Conservation (phyloP, 2,329 filamentous ascomycete genomes). For the Dothideomycetes sp. region DNA sequence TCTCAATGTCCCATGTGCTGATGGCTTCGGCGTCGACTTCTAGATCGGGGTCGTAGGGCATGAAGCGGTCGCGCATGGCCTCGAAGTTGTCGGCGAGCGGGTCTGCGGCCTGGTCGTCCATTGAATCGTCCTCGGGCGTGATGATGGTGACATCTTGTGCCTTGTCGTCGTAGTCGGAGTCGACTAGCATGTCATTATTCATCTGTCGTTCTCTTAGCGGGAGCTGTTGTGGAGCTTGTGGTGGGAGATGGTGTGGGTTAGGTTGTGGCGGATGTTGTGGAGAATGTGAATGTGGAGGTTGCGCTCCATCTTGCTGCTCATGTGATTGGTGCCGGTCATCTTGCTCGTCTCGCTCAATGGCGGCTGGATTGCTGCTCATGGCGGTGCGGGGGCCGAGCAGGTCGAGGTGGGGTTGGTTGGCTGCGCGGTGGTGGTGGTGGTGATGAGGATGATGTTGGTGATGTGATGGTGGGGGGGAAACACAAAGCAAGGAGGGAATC, state of each 20-base stretch:
- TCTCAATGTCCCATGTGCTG: slow-evolving; percentile 77
- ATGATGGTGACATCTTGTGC: slow-evolving; percentile 47
- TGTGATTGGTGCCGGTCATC: too few species aligned
- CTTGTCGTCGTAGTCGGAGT: slow-evolving; percentile 52
- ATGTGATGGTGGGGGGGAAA: background rate
- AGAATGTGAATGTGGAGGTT: background rate
- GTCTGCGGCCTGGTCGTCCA: slow-evolving; percentile 36
- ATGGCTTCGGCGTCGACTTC: slow-evolving; percentile 65
- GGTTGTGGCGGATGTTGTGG: background rate
- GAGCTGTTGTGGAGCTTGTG: too few species aligned
- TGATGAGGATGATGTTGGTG: background rate
- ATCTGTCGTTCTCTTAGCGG: slow-evolving; percentile 30
- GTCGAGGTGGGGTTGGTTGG: too few species aligned
- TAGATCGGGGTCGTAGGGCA: slow-evolving; percentile 68
- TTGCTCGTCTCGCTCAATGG: too few species aligned
- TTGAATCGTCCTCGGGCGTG: slow-evolving; percentile 47
- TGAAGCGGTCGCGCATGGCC: slow-evolving; percentile 70
- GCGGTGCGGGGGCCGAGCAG: too few species aligned
- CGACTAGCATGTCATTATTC: slow-evolving; percentile 53
- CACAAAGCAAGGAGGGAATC: background rate
- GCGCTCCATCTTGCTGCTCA: background rate
- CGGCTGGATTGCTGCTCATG: too few species aligned
- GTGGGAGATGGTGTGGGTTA: background rate
- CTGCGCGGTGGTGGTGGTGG: background rate
- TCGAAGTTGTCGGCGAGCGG: slow-evolving; percentile 55